These are phyloP conservation scores for Penicillium atrosanguineum DNA, from an alignment of 495 filamentous ascomycete genomes.

Conservation along the genomic window DNA sequence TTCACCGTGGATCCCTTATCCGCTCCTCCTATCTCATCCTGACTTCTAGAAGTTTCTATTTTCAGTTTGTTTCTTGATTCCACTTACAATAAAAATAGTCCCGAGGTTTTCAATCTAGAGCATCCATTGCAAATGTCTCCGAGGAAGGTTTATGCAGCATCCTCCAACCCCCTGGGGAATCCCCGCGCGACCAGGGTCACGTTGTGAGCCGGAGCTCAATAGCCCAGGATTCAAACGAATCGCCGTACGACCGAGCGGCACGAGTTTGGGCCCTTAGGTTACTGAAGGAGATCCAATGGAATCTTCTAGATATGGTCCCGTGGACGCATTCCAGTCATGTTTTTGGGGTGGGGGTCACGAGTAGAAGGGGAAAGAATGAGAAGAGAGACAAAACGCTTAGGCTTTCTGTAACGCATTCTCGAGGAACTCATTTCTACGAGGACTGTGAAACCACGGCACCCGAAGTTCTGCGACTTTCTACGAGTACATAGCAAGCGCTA, in stretches of 20 bases:
- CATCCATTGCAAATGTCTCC: background rate
- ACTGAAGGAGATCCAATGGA: background rate
- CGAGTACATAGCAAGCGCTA: slow-evolving; percentile 2
- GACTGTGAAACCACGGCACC: slow-evolving; percentile 2
- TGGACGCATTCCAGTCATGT: slow-evolving; percentile 2
- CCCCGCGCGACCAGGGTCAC: slow-evolving; percentile 1
- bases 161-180: background rate
- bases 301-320: background rate
- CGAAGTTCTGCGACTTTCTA: slow-evolving; percentile 14
- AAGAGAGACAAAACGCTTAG: background rate
- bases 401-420: background rate
- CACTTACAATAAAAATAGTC: too few relatives aligned
- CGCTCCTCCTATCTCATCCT: background rate
- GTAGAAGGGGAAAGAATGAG: background rate
- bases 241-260: slow-evolving; percentile 9
- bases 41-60: background rate
- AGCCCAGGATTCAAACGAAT: background rate
- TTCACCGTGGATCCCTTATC: background rate
- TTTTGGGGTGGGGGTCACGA: background rate
- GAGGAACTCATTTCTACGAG: background rate
- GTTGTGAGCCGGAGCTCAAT: background rate
- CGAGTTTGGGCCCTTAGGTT: slow-evolving; percentile 2
- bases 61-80: too few relatives aligned
- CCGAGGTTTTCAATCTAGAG: background rate
- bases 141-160: background rate